Evolutionary conservation across 2,329 filamentous ascomycete species (phyloP), one percentile per base, ranked within the genome.

Genomic region (Aureobasidium sp.): DNA sequence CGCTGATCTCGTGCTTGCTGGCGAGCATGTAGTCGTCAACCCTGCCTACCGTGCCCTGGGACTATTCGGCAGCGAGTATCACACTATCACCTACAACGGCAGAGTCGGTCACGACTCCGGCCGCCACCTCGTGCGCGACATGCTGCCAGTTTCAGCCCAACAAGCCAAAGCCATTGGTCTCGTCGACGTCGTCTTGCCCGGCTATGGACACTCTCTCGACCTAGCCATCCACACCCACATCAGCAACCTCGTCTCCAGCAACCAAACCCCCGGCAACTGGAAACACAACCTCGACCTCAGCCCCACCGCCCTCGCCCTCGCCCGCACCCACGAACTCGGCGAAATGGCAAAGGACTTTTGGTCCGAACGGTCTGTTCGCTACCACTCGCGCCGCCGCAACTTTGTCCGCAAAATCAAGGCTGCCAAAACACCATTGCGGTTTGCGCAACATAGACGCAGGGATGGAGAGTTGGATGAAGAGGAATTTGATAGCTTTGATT

Each of bases 301-400:
- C 0, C 61, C 70, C 0, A 61, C 69, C 0, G 70, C 69, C 1
- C 70, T 77, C 6, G 72, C 73, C 1, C 66, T 63, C 4, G 71
- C 72, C 2, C 70, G 76, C 29, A 72, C 72, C 0, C 64, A 67
- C 11, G 76, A 78, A 67, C 70, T 78, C 0, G 72, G 70, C 6
- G 72, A 78, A 63, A 77, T 78, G 75, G 69, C 72, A 41, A 73
- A 74, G 52, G 76, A 78, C 67, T 78, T 77, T 65, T 78, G 75
- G 75, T 73, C 72, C 27, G 65, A 74, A 1, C 69, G 76, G 6
- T 68, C 73, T 5, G 56, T 66, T 14, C 68, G 75, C 15, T 78
- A 77, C 58, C 75, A 78, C 66, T 66, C 66, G 2, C 73, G 76
- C 15, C 72, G 76, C 9, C 68, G 69, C 36, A 72, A 73, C 63